Percentiles rank a stretch among this genome's conserved stretches.
phyloP scores from a whole-genome alignment of 1,139 yeast species.

The Suhomyces wounanorum region DNA sequence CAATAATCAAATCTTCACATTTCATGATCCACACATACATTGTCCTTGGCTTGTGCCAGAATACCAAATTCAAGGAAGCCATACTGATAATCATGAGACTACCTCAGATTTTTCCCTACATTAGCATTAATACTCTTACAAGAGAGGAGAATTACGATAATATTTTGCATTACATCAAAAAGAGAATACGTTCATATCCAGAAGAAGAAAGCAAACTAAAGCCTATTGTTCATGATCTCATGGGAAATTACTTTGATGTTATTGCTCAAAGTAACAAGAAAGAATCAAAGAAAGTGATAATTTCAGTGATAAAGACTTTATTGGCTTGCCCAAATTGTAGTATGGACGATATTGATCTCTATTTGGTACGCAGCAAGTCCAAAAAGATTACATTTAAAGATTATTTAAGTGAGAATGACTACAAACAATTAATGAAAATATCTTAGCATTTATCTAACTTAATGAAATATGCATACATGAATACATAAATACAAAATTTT shows the following conservation, averaged over 20 bases:
- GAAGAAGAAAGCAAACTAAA: neutral
- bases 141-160: slow-evolving; percentile 23
- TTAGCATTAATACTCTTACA: slow-evolving; percentile 14
- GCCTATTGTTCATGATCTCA: neutral
- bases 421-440: neutral
- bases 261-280: neutral
- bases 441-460: neutral
- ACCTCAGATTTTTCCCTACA: slow-evolving; percentile 19
- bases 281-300: neutral
- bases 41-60: slow-evolving; percentile 30
- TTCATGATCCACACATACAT: slow-evolving; percentile 29
- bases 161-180: slow-evolving; percentile 16
- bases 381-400: neutral
- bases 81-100: slow-evolving; percentile 25
- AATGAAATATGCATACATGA: neutral
- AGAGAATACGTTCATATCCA: neutral
- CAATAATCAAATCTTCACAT: slow-evolving; percentile 28
- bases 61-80: slow-evolving; percentile 30
- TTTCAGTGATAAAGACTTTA: slow-evolving; percentile 2
- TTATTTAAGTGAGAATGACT: slow-evolving; percentile 3
- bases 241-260: slow-evolving; percentile 5
- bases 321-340: slow-evolving; percentile 7
- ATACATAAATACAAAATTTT: slow-evolving; percentile 7
- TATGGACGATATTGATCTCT: slow-evolving; percentile 5
- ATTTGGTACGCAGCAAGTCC: neutral